Evolutionary conservation across 179 eudicot species (phyloP).

Genomic region (Beta lomatogona): DNA sequence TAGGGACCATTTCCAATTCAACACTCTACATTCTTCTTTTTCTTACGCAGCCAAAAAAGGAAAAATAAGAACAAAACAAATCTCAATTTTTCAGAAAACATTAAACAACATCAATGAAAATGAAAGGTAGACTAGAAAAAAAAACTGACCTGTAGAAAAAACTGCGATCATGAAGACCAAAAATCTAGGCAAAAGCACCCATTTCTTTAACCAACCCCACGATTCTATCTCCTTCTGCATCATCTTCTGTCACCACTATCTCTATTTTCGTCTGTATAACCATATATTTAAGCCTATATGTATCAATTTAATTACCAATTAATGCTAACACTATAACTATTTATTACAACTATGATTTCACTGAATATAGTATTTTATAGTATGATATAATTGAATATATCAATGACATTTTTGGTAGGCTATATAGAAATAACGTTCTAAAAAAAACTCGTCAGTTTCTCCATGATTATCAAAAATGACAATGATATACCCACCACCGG

Average conservation of each 20-base stretch:
- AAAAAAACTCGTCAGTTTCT: no score
- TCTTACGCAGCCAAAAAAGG: not conserved
- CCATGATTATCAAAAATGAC: no score
- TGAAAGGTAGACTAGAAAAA: not conserved
- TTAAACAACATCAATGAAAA: not conserved
- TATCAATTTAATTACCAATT: constrained; percentile 1
- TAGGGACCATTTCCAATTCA: constrained; percentile 18
- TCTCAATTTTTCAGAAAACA: not conserved
- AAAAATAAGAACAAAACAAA: not conserved
- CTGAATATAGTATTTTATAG: no score
- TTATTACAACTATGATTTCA: not conserved
- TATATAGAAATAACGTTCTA: no score
- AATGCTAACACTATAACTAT: not conserved
- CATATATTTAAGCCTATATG: constrained; percentile 19
- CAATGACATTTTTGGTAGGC: no score
- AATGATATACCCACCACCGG: no score
- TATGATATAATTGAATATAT: no score
- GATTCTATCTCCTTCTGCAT: constrained; percentile 66
- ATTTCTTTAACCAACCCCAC: constrained; percentile 66
- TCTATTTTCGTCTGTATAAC: constrained; percentile 75
- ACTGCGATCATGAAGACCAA: constrained; percentile 83
- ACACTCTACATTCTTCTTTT: not conserved
- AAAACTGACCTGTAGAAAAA: constrained; percentile 71
- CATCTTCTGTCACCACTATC: constrained; percentile 86
- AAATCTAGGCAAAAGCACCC: constrained; percentile 73